A percentile compares a stretch with the other conserved stretches of the same genome.
Conservation (phyloP, 2,329 filamentous ascomycete species). For the Calonectria pseudoturangicola region DNA sequence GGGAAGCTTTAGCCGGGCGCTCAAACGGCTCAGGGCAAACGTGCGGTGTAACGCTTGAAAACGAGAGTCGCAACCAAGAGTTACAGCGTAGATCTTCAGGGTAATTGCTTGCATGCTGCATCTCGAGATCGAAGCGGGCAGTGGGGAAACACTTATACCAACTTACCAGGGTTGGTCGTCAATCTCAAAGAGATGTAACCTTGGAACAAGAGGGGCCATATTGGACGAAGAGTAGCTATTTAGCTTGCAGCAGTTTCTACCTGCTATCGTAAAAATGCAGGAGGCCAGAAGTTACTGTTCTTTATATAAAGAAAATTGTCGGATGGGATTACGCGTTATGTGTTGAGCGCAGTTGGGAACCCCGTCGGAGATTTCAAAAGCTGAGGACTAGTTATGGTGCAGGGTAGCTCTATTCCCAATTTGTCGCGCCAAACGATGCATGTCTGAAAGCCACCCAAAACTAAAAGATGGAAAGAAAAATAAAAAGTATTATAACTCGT, state of each 20-base stretch:
- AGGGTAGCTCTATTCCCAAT: constrained; percentile 30
- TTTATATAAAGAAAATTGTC: not conserved
- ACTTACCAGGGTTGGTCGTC: constrained; percentile 79
- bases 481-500: constrained; percentile 8
- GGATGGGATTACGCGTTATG: not conserved
- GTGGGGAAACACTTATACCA: constrained; percentile 27
- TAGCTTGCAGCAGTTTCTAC: not conserved
- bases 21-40: not conserved
- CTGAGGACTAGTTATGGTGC: not conserved
- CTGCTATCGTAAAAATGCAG: not conserved
- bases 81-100: not conserved
- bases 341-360: constrained; percentile 1
- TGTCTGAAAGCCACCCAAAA: constrained; percentile 4
- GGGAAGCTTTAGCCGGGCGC: not conserved
- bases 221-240: constrained; percentile 24
- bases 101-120: constrained; percentile 3
- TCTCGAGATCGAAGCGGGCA: constrained; percentile 1
- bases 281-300: too few relatives aligned
- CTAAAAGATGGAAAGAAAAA: not conserved
- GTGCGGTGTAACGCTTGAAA: not conserved
- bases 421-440: constrained; percentile 5
- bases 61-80: not conserved
- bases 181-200: constrained; percentile 80
- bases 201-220: constrained; percentile 72
- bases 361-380: constrained; percentile 14